Evolutionary conservation across 2,329 filamentous ascomycete species (phyloP).

Genomic region (Sclerotinia sclerotiorum): DNA sequence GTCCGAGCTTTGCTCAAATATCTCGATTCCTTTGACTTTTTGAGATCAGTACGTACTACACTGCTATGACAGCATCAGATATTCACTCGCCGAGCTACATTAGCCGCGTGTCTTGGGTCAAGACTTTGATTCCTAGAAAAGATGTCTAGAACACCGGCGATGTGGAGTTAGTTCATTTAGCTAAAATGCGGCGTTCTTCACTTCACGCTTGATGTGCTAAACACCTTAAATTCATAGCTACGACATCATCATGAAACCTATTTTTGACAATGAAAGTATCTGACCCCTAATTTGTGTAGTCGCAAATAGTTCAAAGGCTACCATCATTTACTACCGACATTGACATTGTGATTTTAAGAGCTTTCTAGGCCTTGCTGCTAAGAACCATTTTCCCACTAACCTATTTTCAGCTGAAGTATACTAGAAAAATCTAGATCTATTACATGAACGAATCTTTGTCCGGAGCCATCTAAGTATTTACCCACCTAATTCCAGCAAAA

Average conservation of each 20-base stretch:
- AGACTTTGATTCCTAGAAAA: neutral
- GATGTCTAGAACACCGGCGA: neutral
- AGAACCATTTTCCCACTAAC: neutral
- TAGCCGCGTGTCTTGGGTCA: neutral
- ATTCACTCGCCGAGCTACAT: too few species aligned
- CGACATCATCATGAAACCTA: neutral
- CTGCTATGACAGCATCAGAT: neutral
- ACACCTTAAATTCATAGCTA: neutral
- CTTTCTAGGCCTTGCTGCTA: neutral
- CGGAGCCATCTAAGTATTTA: neutral
- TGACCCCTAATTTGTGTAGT: accelerated
- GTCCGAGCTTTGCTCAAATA: neutral
- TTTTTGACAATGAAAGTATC: too few species aligned
- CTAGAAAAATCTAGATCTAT: neutral
- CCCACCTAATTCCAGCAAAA: too few species aligned
- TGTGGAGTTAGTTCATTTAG: neutral
- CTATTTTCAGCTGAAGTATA: neutral
- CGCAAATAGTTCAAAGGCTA: neutral
- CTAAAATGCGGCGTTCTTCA: neutral
- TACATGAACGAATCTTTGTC: neutral
- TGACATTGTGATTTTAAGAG: neutral
- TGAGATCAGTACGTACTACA: neutral
- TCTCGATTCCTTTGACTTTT: too few species aligned
- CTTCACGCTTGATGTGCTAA: neutral
- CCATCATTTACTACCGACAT: neutral